These are phyloP conservation scores for Boletus rex-veris DNA, from an alignment of 768 basidiomycete genomes.

Conservation along the genomic window DNA sequence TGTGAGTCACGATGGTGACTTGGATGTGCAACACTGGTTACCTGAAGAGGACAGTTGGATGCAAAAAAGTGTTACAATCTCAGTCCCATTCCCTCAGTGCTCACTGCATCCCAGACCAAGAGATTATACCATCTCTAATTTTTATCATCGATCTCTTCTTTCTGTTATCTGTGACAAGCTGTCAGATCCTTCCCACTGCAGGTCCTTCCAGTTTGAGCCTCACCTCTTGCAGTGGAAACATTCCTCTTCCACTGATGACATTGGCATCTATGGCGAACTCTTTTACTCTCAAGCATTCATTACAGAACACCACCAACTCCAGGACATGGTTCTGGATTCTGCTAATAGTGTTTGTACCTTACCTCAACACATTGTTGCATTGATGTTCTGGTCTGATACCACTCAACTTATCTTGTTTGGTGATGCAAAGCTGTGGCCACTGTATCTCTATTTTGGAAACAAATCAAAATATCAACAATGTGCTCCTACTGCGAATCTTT, in stretches of 20 bases:
- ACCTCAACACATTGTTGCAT: not conserved
- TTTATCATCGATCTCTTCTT: not conserved
- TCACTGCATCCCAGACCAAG: not conserved
- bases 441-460: not conserved
- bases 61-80: not conserved
- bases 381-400: slow-evolving; percentile 2
- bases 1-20: too few relatives aligned
- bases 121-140: not conserved
- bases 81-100: too few relatives aligned
- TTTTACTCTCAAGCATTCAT: too few relatives aligned
- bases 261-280: too few relatives aligned
- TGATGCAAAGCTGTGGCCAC: not conserved
- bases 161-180: not conserved
- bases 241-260: too few relatives aligned
- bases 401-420: not conserved
- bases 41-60: not conserved
- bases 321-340: too few relatives aligned
- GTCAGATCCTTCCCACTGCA: not conserved
- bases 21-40: not conserved
- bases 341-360: not conserved
- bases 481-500: not conserved
- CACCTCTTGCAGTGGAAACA: not conserved
- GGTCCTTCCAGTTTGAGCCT: not conserved
- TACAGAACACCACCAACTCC: too few relatives aligned
- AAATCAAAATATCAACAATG: not conserved